These are phyloP conservation scores for Hortiboletus rubellus DNA, from an alignment of 1,284 basidiomycete genomes.

Conservation along the genomic window DNA sequence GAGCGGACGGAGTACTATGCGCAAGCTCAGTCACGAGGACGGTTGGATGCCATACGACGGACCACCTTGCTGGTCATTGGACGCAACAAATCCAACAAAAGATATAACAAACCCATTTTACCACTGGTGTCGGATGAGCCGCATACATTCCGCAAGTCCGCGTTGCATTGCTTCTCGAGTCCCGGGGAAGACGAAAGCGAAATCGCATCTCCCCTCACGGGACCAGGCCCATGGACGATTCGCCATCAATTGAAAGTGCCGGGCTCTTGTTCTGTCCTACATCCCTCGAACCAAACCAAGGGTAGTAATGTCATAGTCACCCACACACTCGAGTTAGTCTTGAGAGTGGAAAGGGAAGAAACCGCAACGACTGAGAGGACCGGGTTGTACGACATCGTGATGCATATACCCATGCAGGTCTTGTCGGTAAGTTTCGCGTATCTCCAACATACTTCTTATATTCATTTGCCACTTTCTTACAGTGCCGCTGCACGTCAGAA, in stretches of 20 bases:
- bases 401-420: conserved; percentile 80
- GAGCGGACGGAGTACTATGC: conserved; percentile 83
- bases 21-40: conserved; percentile 66
- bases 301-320: conserved; percentile 78
- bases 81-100: conserved; percentile 28
- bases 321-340: conserved; percentile 81
- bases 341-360: conserved; percentile 83
- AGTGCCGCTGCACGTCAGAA: conserved; percentile 81
- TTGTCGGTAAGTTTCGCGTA: conserved; percentile 60
- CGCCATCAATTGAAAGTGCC: conserved; percentile 59
- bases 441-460: not conserved
- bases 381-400: conserved; percentile 85
- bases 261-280: conserved; percentile 55
- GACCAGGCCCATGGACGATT: conserved; percentile 74
- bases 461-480: not conserved
- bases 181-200: conserved; percentile 53
- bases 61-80: conserved; percentile 72
- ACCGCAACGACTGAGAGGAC: conserved; percentile 71
- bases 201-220: conserved; percentile 62
- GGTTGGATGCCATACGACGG: conserved; percentile 71
- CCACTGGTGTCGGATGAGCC: conserved; percentile 65
- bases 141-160: conserved; percentile 54
- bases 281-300: conserved; percentile 83
- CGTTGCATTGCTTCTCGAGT: conserved; percentile 45
- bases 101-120: conserved; percentile 55